Conservation (phyloP, 805 yeast genomes). For the Candida cerambycidarum region DNA sequence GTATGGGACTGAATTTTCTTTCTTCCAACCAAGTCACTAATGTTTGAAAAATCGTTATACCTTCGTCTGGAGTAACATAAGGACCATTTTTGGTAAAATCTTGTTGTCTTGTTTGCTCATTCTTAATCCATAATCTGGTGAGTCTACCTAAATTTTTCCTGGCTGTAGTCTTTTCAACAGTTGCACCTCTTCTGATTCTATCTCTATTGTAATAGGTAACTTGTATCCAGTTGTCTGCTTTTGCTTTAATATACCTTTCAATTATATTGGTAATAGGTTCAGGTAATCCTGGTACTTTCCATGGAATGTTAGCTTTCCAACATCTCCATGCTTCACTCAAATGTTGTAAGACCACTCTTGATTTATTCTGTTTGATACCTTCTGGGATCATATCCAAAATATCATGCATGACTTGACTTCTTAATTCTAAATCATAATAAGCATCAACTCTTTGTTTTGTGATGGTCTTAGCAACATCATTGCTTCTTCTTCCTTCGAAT, state of each 20-base stretch:
- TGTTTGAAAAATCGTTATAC: slow-evolving; percentile 79
- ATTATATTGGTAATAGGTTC: slow-evolving; percentile 84
- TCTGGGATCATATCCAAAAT: slow-evolving; percentile 97
- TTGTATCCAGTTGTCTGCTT: slow-evolving; percentile 95
- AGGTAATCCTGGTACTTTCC: slow-evolving; percentile 97
- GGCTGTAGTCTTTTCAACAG: slow-evolving; percentile 92
- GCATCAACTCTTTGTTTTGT: slow-evolving; percentile 96
- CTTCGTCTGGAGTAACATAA: slow-evolving; percentile 80
- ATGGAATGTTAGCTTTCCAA: slow-evolving; percentile 98
- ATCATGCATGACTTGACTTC: slow-evolving; percentile 95
- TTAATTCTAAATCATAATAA: slow-evolving; percentile 85
- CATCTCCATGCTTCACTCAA: slow-evolving; percentile 98
- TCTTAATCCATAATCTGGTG: slow-evolving; percentile 88
- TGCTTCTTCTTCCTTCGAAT: slow-evolving; percentile 91
- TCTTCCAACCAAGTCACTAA: slow-evolving; percentile 91
- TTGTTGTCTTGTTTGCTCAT: slow-evolving; percentile 87
- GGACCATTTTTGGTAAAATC: slow-evolving; percentile 84
- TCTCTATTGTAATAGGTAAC: slow-evolving; percentile 93
- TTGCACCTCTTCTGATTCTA: slow-evolving; percentile 82
- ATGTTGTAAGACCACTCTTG: slow-evolving; percentile 87
- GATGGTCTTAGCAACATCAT: slow-evolving; percentile 88
- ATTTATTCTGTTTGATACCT: slow-evolving; percentile 81
- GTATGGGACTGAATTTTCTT: slow-evolving; percentile 79
- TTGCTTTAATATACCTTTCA: slow-evolving; percentile 86
- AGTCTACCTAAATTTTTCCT: slow-evolving; percentile 90